A percentile compares a stretch with the other conserved stretches of the same genome.
phyloP scores from a whole-genome alignment of 2,329 filamentous ascomycete species.

The Aspergillus aculeatus region DNA sequence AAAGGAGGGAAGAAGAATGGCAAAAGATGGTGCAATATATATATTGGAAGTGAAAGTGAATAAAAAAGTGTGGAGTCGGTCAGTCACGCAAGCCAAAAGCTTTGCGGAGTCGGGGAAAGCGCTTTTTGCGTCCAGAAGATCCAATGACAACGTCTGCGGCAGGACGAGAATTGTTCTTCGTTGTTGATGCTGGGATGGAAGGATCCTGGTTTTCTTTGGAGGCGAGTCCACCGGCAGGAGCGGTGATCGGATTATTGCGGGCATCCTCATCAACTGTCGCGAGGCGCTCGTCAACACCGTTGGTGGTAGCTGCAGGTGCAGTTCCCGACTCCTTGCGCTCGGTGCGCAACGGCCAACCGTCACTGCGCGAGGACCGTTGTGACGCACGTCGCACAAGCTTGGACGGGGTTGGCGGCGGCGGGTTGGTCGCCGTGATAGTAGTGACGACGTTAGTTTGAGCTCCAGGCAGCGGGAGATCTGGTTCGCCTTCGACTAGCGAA shows the following conservation, averaged over 20 bases:
- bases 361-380: conserved; percentile 19
- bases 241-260: conserved; percentile 8
- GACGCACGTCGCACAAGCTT: conserved; percentile 31
- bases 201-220: conserved; percentile 7
- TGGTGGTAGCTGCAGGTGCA: neutral
- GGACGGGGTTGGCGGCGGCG: conserved; percentile 19
- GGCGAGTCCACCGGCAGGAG: neutral
- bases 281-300: conserved; percentile 5
- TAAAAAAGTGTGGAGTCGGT: neutral
- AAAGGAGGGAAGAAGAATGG: neutral
- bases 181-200: neutral
- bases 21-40: conserved; percentile 4
- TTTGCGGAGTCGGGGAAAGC: conserved; percentile 45
- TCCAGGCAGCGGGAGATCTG: conserved; percentile 15
- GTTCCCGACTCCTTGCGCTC: conserved; percentile 7
- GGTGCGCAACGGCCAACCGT: conserved; percentile 29
- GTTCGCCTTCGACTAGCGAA: conserved; percentile 25
- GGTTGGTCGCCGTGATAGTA: conserved; percentile 21
- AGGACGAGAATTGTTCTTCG: neutral
- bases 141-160: conserved; percentile 36
- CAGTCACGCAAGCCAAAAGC: conserved; percentile 42
- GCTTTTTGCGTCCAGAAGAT: conserved; percentile 45
- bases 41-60: neutral
- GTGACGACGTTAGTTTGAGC: conserved; percentile 17
- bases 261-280: conserved; percentile 16